A percentile compares a stretch with the other conserved stretches of the same genome.
These are phyloP conservation scores for Mycena alexandri DNA, from an alignment of 768 basidiomycete genomes.

Conservation along the genomic window DNA sequence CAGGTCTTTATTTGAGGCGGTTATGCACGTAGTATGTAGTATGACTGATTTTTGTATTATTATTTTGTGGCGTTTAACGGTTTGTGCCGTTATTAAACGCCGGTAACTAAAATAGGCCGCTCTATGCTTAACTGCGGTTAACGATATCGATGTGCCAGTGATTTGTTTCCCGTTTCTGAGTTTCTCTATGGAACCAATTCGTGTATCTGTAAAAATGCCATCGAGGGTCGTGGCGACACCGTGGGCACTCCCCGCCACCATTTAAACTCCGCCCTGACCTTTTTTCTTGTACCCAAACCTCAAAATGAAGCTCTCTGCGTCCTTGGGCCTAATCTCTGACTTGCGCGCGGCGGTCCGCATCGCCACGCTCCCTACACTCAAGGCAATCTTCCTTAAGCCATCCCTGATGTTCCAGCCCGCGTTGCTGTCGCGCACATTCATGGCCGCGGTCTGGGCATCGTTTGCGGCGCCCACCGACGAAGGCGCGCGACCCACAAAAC, in stretches of 20 bases:
- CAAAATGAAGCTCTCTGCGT: slow-evolving; percentile 62
- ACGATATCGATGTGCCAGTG: too few species aligned
- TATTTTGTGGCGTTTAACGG: too few species aligned
- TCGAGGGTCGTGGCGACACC: neutral
- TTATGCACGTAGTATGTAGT: slow-evolving; percentile 18
- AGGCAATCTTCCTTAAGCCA: slow-evolving; percentile 55
- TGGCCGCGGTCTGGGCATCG: slow-evolving; percentile 65
- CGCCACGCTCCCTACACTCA: slow-evolving; percentile 61
- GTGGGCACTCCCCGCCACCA: slow-evolving; percentile 6
- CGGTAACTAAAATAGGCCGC: neutral
- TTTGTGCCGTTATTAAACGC: too few species aligned
- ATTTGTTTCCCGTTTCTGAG: too few species aligned
- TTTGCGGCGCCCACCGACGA: slow-evolving; percentile 65
- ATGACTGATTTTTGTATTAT: slow-evolving; percentile 21
- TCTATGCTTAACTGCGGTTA: neutral
- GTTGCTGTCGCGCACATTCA: slow-evolving; percentile 66
- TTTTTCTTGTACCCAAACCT: neutral
- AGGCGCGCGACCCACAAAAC: slow-evolving; percentile 55
- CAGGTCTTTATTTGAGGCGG: slow-evolving; percentile 80
- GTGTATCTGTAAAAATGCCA: neutral
- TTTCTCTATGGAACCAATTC: neutral
- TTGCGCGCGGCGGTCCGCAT: slow-evolving; percentile 52
- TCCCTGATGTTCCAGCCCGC: slow-evolving; percentile 59
- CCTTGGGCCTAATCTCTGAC: slow-evolving; percentile 58
- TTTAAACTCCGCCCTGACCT: neutral